Base-by-base conservation (phyloP, 345 rosid species). In the Eucalyptus dawsonii region DNA sequence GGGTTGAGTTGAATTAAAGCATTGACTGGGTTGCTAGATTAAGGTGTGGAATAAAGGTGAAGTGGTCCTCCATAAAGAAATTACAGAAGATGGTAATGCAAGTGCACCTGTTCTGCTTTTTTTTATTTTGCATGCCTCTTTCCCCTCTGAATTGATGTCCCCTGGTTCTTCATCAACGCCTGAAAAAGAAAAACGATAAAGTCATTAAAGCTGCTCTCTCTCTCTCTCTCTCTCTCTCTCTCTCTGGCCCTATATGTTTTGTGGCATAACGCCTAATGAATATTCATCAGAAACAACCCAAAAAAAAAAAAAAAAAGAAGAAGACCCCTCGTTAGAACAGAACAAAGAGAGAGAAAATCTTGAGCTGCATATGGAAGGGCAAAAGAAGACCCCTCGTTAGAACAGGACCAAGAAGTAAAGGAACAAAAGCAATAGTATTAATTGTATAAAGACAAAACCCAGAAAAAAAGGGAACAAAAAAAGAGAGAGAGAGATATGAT, bases 71-170 rank as follows among this genome's bases (percentile, higher is more conserved):
- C 47, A 40, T 22, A 21, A 40, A 76, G 50, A 76, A 34, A 69
- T 40, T 27, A 21, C 56, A 42, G 58, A 81, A 37, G 50, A 95
- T 91, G 93, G 93, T 91, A 93, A 94, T 93, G 88, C 91, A 56
- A 88, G 93, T 92, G 93, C 93, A 98, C 99, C 97, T 95, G 97
- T 92, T 93, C 86, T 95, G 93, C 94, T 95, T 96, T 98, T 96
- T 92, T 94, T 91, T 93, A 93, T 93, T 90, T 95, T 95, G 98
- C 99, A 95, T 95, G 97, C 95, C 91, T 96, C 88, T 51, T 45
- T 60, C 67, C 92, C 91, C 94, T 95, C 98, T 53, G 93, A 91
- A 92, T 92, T 94, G 92, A 87, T 95, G 95, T 89, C 92, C 92
- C 95, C 95, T 96, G 96, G 91, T 87, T 95, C 95, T 94, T 95